phyloP scores from a whole-genome alignment of 805 yeast genomes.

The Hermanozyma aechmeae region DNA sequence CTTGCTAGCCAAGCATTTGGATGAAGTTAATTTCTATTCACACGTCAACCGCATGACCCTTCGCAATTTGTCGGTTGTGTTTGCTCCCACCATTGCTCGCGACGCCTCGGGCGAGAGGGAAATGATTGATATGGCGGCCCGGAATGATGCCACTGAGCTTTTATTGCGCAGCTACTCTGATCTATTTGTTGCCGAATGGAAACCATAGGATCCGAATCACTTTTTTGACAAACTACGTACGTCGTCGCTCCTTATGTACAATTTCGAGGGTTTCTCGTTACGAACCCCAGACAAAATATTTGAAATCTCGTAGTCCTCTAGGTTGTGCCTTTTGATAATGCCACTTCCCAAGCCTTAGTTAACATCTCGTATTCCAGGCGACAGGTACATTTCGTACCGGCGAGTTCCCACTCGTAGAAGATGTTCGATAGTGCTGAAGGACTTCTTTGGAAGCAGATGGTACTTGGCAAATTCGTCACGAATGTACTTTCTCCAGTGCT shows the following conservation, averaged over 20 bases:
- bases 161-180: slow-evolving; percentile 48
- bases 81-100: slow-evolving; percentile 86
- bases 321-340: too few relatives aligned
- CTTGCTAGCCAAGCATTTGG: slow-evolving; percentile 55
- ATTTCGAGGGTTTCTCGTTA: too few relatives aligned
- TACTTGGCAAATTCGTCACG: slow-evolving; percentile 58
- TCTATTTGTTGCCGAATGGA: too few relatives aligned
- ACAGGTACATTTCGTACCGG: slow-evolving; percentile 62
- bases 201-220: too few relatives aligned
- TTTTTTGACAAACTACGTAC: too few relatives aligned
- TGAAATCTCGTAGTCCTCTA: too few relatives aligned
- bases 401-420: slow-evolving; percentile 68
- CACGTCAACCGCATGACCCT: slow-evolving; percentile 69
- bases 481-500: slow-evolving; percentile 34
- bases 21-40: slow-evolving; percentile 44
- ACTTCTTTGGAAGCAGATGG: slow-evolving; percentile 55
- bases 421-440: slow-evolving; percentile 80
- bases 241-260: too few relatives aligned
- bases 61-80: slow-evolving; percentile 80
- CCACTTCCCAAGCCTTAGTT: slow-evolving; percentile 12
- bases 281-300: too few relatives aligned
- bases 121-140: slow-evolving; percentile 71
- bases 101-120: slow-evolving; percentile 76
- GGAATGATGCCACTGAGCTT: slow-evolving; percentile 72
- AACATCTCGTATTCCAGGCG: slow-evolving; percentile 65